Evolutionary conservation across 2,329 filamentous ascomycete species (phyloP).

Genomic region (Pestalotiopsis sp.): DNA sequence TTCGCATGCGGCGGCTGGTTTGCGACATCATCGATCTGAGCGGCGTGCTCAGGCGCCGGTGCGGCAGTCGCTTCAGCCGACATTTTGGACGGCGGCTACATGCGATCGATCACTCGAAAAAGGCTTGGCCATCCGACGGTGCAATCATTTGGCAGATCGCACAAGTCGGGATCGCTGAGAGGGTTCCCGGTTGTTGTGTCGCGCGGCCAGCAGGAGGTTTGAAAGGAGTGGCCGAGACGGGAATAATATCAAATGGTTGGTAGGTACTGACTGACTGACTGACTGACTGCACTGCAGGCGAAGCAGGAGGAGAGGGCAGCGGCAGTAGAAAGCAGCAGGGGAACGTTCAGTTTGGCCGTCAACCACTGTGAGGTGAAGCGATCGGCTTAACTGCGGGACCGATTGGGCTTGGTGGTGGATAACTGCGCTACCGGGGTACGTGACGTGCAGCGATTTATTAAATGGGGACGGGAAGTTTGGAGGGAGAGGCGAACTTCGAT

Average conservation of each 20-base stretch:
- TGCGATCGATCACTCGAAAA: conserved; percentile 34
- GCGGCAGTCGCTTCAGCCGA: conserved; percentile 58
- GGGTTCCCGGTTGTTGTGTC: background rate
- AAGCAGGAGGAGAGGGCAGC: background rate
- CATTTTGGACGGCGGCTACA: conserved; percentile 51
- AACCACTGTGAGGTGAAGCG: background rate
- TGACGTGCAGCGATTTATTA: background rate
- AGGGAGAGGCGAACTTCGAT: background rate
- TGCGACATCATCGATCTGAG: conserved; percentile 27
- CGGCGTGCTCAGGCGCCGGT: conserved; percentile 40
- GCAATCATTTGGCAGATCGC: conserved; percentile 3
- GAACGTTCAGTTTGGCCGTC: background rate
- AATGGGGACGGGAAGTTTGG: background rate
- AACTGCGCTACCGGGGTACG: background rate
- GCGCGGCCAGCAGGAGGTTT: background rate
- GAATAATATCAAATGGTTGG: conserved; percentile 4
- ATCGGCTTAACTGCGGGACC: background rate
- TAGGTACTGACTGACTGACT: too few relatives aligned
- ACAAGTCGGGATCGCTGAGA: background rate
- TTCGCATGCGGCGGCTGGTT: conserved; percentile 27
- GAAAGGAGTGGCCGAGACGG: conserved; percentile 6
- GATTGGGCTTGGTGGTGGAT: background rate
- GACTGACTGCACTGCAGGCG: background rate
- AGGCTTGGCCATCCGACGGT: conserved; percentile 14
- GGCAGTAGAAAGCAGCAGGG: background rate